These are phyloP conservation scores for Camelina neglecta DNA, from an alignment of 345 rosid genomes.

Conservation along the genomic window DNA sequence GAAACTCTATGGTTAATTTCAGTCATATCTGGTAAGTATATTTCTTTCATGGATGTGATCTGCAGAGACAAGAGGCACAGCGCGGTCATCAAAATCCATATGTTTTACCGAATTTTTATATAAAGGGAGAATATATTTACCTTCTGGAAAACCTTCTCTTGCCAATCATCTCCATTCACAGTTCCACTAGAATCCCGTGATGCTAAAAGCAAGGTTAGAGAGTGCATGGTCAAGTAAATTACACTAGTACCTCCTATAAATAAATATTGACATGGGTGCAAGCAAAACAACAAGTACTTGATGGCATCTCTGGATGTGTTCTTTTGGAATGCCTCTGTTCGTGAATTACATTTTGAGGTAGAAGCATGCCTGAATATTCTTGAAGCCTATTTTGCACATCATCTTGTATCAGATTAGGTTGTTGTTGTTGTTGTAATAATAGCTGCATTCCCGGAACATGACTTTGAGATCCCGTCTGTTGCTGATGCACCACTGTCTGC, in stretches of 20 bases:
- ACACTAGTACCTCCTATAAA: too few relatives aligned
- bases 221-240: too few relatives aligned
- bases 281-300: too few relatives aligned
- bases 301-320: not conserved
- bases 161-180: constrained; percentile 80
- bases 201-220: constrained; percentile 48
- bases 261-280: too few relatives aligned
- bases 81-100: too few relatives aligned
- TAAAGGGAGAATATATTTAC: constrained; percentile 39
- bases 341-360: not conserved
- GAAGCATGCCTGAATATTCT: not conserved
- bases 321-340: not conserved
- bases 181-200: constrained; percentile 66
- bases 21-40: too few relatives aligned
- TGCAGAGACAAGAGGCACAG: not conserved
- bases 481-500: not conserved
- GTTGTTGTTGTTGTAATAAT: not conserved
- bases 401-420: not conserved
- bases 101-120: too few relatives aligned
- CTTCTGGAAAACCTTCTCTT: constrained; percentile 88
- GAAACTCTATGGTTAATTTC: constrained; percentile 43
- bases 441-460: not conserved
- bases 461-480: not conserved
- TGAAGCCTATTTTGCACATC: not conserved
- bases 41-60: constrained; percentile 67